These are phyloP conservation scores for Microcos paniculata DNA, from an alignment of 345 rosid species.

Conservation along the genomic window DNA sequence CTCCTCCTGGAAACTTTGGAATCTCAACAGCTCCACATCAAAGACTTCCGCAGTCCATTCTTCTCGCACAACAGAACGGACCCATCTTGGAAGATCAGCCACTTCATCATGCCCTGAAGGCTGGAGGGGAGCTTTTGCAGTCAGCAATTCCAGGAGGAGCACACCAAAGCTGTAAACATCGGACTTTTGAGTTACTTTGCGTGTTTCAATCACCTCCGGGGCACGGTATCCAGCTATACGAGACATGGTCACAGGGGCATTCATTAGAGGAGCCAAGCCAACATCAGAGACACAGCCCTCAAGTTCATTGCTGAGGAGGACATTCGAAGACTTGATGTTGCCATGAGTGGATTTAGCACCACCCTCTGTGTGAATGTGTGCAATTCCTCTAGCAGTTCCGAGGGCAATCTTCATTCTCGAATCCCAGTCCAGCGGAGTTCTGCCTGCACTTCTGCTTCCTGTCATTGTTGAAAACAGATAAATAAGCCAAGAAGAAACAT, in stretches of 20 bases:
- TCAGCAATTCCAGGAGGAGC: slow-evolving; percentile 73
- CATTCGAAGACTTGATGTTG: slow-evolving; percentile 72
- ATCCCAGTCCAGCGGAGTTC: slow-evolving; percentile 61
- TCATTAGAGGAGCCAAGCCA: slow-evolving; percentile 57
- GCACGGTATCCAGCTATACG: slow-evolving; percentile 66
- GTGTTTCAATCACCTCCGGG: slow-evolving; percentile 69
- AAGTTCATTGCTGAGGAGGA: slow-evolving; percentile 56
- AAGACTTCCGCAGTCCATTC: slow-evolving; percentile 94
- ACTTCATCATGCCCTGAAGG: slow-evolving; percentile 56
- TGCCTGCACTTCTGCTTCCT: slow-evolving; percentile 43
- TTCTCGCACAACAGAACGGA: slow-evolving; percentile 75
- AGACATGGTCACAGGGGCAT: slow-evolving; percentile 44
- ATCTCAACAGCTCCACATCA: slow-evolving; percentile 70
- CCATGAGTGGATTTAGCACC: slow-evolving; percentile 59
- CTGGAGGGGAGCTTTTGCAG: slow-evolving; percentile 69
- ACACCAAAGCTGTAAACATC: slow-evolving; percentile 90
- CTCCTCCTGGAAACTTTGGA: slow-evolving; percentile 65
- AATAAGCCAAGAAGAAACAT: not conserved
- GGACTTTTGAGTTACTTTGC: slow-evolving; percentile 56
- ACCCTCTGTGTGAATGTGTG: slow-evolving; percentile 51
- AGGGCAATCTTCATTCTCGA: slow-evolving; percentile 59
- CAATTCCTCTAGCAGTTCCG: slow-evolving; percentile 67
- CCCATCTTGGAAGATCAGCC: slow-evolving; percentile 83
- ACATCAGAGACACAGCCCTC: slow-evolving; percentile 68
- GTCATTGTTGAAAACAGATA: slow-evolving; percentile 14